A percentile compares a stretch with the other conserved stretches of the same genome.
These are phyloP conservation scores for Geotrichum macrosporum DNA, from an alignment of 1,139 yeast species.

Conservation along the genomic window DNA sequence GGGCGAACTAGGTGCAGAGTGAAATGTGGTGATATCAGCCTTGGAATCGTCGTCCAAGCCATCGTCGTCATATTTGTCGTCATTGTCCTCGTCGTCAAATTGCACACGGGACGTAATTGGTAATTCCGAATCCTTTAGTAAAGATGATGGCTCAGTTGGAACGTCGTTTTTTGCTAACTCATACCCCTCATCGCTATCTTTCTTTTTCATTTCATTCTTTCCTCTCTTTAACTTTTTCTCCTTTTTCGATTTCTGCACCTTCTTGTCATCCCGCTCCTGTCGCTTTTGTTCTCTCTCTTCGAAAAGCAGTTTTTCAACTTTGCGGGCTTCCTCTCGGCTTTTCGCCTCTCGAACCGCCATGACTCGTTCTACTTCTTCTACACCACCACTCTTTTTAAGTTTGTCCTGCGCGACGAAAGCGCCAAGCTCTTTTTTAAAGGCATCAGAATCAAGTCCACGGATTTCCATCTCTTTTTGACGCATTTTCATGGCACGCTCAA, in stretches of 20 bases:
- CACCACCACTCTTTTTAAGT: constrained; percentile 79
- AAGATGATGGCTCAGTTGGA: too few relatives aligned
- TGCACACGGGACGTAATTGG: too few relatives aligned
- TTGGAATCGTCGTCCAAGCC: not conserved
- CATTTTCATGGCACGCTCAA: constrained; percentile 76
- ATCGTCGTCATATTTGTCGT: constrained; percentile 1
- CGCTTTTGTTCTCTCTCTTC: constrained; percentile 27
- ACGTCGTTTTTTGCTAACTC: constrained; percentile 11
- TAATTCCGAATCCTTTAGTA: too few relatives aligned
- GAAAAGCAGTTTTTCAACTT: constrained; percentile 29
- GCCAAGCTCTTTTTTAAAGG: constrained; percentile 74
- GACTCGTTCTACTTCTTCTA: constrained; percentile 73
- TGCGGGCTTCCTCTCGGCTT: constrained; percentile 34
- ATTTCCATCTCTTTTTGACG: constrained; percentile 68
- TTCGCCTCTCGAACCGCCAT: constrained; percentile 58
- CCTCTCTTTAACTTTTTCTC: constrained; percentile 20
- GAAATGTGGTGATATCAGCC: not conserved
- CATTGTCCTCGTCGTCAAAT: not conserved
- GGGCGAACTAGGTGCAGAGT: constrained; percentile 1
- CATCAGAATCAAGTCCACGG: constrained; percentile 45
- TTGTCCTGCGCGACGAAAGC: constrained; percentile 74
- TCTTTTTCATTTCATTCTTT: constrained; percentile 16
- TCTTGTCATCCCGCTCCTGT: constrained; percentile 24
- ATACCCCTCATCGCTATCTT: constrained; percentile 12
- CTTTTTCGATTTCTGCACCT: constrained; percentile 22